Conservation (phyloP, 2,329 filamentous ascomycete genomes). For the Hypoxylon sp. region DNA sequence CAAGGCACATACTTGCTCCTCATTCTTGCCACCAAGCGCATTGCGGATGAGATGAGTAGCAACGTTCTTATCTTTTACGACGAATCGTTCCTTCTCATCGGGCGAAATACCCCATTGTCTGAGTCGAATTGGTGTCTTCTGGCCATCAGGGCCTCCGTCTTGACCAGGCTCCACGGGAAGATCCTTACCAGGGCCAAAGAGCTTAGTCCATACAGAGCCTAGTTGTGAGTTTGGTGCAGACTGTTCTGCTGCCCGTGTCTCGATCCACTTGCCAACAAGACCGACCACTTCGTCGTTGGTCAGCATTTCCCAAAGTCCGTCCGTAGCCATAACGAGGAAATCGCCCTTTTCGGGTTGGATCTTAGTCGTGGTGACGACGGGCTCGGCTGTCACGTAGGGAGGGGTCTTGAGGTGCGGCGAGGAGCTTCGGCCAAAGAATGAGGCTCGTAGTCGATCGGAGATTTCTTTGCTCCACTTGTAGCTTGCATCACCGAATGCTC, state of each 20-base stretch:
- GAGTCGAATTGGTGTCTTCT: conserved; percentile 88
- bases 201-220: conserved; percentile 76
- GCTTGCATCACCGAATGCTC: conserved; percentile 94
- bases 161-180: conserved; percentile 82
- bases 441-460: conserved; percentile 83
- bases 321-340: conserved; percentile 95
- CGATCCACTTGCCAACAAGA: conserved; percentile 96
- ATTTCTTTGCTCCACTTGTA: conserved; percentile 97
- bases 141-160: conserved; percentile 70
- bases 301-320: conserved; percentile 99
- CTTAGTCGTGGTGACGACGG: conserved; percentile 92
- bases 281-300: conserved; percentile 98
- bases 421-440: conserved; percentile 88
- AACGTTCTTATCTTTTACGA: conserved; percentile 94
- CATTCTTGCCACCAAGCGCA: conserved; percentile 91
- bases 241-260: conserved; percentile 73
- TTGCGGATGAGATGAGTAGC: conserved; percentile 97
- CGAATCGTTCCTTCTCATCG: conserved; percentile 83
- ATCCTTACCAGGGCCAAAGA: conserved; percentile 69
- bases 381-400: conserved; percentile 97
- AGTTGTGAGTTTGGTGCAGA: conserved; percentile 73
- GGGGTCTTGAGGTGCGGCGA: conserved; percentile 87
- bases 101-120: conserved; percentile 90
- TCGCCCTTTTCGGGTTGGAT: conserved; percentile 91
- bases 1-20: conserved; percentile 92